Percentiles rank a stretch among this genome's conserved stretches.
Conservation (phyloP, 2,329 filamentous ascomycete species). For the Bipolaris oryzae region DNA sequence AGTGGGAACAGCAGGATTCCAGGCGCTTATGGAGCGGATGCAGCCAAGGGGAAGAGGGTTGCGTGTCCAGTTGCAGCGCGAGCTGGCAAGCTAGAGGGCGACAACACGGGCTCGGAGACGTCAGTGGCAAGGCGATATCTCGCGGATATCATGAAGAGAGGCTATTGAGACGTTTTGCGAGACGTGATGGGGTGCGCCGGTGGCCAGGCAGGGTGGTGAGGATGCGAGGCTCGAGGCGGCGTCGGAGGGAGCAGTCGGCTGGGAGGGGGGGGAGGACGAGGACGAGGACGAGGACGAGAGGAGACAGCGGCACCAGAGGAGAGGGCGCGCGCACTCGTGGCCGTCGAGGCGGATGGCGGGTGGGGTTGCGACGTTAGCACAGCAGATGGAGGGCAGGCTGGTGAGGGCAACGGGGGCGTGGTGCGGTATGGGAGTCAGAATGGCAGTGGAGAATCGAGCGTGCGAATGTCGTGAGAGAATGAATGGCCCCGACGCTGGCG, state of each 20-base stretch:
- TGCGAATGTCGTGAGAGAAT: conserved; percentile 25
- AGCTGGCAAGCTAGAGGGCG: conserved; percentile 23
- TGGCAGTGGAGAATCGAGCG: conserved; percentile 27
- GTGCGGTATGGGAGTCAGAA: conserved; percentile 34
- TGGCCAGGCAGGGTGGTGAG: conserved; percentile 23
- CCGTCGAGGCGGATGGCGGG: conserved; percentile 19
- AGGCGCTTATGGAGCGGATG: conserved; percentile 16
- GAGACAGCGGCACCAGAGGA: conserved; percentile 34
- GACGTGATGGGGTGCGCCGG: conserved; percentile 34
- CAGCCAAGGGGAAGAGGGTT: conserved; percentile 35
- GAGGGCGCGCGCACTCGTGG: conserved; percentile 29
- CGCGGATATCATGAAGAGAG: conserved; percentile 26
- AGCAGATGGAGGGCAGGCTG: conserved; percentile 6
- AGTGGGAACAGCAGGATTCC: conserved; percentile 14
- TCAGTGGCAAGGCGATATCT: conserved; percentile 23
- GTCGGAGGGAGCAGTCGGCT: conserved; percentile 29
- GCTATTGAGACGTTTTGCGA: conserved; percentile 21
- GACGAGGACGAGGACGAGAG: too few species aligned
- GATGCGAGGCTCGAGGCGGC: conserved; percentile 32
- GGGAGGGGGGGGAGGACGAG: conserved; percentile 20
- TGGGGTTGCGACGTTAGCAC: conserved; percentile 25
- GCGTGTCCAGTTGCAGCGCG: conserved; percentile 34
- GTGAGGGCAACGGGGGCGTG: conserved; percentile 22
- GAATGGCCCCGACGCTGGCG: conserved; percentile 19
- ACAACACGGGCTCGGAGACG: conserved; percentile 29